These are phyloP conservation scores for Parasitella parasitica DNA, from an alignment of 371 early-diverging fungal genomes.

Conservation along the genomic window DNA sequence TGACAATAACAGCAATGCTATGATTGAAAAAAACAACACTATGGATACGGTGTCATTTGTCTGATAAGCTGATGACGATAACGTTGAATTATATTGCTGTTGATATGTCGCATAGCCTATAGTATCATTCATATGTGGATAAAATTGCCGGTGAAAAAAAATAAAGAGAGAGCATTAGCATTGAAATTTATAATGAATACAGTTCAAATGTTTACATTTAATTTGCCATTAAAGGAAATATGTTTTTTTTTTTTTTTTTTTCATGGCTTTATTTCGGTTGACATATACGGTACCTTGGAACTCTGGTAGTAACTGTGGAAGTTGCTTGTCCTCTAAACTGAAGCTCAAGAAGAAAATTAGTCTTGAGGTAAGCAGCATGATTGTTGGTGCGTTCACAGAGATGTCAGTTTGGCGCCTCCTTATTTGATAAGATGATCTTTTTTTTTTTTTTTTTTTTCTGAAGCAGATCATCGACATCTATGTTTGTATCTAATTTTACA, in stretches of 20 bases:
- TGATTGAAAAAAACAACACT: conserved; percentile 43
- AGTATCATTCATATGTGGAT: conserved; percentile 10
- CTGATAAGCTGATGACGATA: conserved; percentile 13
- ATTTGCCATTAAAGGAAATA: conserved; percentile 7
- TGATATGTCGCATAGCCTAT: conserved; percentile 52
- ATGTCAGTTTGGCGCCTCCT: no score
- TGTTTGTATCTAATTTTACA: no score
- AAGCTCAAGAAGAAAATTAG: no score
- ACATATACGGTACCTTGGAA: no score
- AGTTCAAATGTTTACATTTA: neutral
- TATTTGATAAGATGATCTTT: no score
- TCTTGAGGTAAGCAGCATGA: no score
- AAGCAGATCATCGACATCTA: no score
- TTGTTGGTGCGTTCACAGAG: no score
- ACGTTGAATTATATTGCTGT: conserved; percentile 32
- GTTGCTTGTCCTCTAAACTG: no score
- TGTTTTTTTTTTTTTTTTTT: neutral
- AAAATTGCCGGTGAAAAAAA: conserved; percentile 2
- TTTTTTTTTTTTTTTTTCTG: no score
- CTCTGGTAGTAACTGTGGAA: no score
- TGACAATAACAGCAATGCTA: conserved; percentile 32
- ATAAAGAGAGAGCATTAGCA: neutral
- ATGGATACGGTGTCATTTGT: conserved; percentile 42
- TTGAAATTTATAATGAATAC: neutral
- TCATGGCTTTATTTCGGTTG: neutral